These are phyloP conservation scores for Clarireedia paspali DNA, from an alignment of 2,329 filamentous ascomycete species.

Conservation along the genomic window DNA sequence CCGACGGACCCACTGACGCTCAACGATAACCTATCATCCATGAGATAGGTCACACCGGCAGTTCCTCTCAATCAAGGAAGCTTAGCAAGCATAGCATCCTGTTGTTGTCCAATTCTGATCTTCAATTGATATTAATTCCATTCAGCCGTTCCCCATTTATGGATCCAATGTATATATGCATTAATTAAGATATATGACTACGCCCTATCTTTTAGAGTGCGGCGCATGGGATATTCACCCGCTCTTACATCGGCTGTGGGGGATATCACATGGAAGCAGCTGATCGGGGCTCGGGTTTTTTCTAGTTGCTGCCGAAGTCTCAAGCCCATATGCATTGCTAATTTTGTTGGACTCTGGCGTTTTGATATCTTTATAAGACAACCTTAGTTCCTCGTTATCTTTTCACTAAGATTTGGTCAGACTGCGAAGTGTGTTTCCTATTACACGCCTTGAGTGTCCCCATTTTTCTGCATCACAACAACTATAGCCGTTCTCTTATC, in stretches of 20 bases:
- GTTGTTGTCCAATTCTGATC: slow-evolving; percentile 11
- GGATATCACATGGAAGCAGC: slow-evolving; percentile 23
- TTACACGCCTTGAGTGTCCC: background rate
- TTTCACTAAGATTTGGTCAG: background rate
- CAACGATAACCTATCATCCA: background rate
- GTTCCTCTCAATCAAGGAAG: slow-evolving; percentile 6
- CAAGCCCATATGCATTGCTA: background rate
- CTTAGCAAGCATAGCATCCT: slow-evolving; percentile 7
- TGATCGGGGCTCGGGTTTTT: slow-evolving; percentile 15
- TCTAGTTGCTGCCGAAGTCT: slow-evolving; percentile 1
- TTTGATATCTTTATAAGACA: slow-evolving; percentile 3
- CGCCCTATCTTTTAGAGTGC: slow-evolving; percentile 11
- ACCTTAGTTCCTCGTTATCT: background rate
- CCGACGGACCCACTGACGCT: background rate
- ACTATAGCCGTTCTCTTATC: background rate
- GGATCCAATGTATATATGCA: slow-evolving; percentile 12
- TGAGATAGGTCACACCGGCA: background rate
- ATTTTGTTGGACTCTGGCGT: background rate
- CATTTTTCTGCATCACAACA: background rate
- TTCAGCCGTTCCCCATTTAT: slow-evolving; percentile 22
- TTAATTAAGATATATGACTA: slow-evolving; percentile 12
- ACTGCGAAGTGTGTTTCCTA: background rate
- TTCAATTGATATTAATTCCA: slow-evolving; percentile 5
- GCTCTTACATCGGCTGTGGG: slow-evolving; percentile 21
- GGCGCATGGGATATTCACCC: slow-evolving; percentile 22